Percentiles rank a stretch among this genome's conserved stretches.
phyloP scores from a whole-genome alignment of 805 yeast genomes.

The Yarrowia sp. region DNA sequence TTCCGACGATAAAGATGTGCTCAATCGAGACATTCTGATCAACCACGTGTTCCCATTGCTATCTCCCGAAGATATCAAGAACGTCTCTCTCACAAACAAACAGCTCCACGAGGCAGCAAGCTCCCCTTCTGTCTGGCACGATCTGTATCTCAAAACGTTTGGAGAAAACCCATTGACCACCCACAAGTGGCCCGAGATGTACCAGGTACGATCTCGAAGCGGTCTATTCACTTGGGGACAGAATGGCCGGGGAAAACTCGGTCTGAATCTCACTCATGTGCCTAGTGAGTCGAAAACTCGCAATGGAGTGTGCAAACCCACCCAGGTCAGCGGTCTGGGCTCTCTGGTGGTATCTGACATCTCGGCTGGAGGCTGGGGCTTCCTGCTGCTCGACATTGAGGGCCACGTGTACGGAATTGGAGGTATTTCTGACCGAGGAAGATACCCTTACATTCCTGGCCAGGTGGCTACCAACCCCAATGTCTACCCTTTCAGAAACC shows the following conservation, averaged over 20 bases:
- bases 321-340: slow-evolving; percentile 52
- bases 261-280: slow-evolving; percentile 40
- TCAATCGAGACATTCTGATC: slow-evolving; percentile 42
- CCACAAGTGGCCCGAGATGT: slow-evolving; percentile 61
- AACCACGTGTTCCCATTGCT: slow-evolving; percentile 44
- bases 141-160: slow-evolving; percentile 56
- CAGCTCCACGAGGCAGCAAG: slow-evolving; percentile 51
- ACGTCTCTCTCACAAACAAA: slow-evolving; percentile 54
- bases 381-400: slow-evolving; percentile 61
- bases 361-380: slow-evolving; percentile 69
- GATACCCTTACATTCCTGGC: slow-evolving; percentile 20
- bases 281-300: slow-evolving; percentile 42
- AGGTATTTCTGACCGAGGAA: slow-evolving; percentile 50
- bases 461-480: background rate
- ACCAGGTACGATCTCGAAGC: slow-evolving; percentile 53
- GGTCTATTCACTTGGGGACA: slow-evolving; percentile 62
- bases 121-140: slow-evolving; percentile 56
- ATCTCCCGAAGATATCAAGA: slow-evolving; percentile 51
- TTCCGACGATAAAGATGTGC: slow-evolving; percentile 1
- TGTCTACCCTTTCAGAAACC: slow-evolving; percentile 1
- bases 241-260: slow-evolving; percentile 47
- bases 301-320: slow-evolving; percentile 53
- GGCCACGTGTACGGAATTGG: slow-evolving; percentile 64
- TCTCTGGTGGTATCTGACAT: slow-evolving; percentile 55
- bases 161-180: slow-evolving; percentile 54